Evolutionary conservation across 73 alveolate species (phyloP).

Genomic region (Paraurostyla sp.): DNA sequence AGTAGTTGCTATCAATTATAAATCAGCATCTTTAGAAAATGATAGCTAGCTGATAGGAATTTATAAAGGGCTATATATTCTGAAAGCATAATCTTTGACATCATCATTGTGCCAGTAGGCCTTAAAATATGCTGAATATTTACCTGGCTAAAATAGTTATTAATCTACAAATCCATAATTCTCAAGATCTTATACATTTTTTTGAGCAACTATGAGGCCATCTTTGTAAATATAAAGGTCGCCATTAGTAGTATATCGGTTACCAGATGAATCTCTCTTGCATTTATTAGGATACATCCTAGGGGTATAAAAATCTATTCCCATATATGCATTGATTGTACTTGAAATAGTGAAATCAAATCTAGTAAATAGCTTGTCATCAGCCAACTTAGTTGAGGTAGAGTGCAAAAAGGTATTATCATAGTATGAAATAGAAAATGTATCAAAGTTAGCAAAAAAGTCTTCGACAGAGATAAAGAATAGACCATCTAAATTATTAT

Average conservation of each 20-base stretch:
- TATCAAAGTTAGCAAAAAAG: not conserved
- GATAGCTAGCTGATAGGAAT: no score
- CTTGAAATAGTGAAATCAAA: not conserved
- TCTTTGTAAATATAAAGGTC: not conserved
- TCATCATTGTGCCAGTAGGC: not conserved
- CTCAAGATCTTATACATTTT: no score
- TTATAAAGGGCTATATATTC: not conserved
- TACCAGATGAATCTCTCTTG: not conserved
- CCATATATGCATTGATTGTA: not conserved
- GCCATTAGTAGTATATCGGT: not conserved
- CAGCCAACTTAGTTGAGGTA: not conserved
- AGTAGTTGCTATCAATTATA: no score
- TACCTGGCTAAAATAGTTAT: not conserved
- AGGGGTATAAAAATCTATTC: not conserved
- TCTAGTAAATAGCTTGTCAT: no score
- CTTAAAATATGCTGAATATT: not conserved
- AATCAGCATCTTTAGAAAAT: no score
- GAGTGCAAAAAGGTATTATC: not conserved
- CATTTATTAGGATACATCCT: not conserved
- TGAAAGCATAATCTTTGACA: not conserved
- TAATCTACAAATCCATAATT: no score
- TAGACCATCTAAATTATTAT: not conserved
- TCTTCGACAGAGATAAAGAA: not conserved
- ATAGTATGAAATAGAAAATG: not conserved
- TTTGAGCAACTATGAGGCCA: no score